phyloP scores from a whole-genome alignment of 306 rosid genomes.

The Quercus bicolor region DNA sequence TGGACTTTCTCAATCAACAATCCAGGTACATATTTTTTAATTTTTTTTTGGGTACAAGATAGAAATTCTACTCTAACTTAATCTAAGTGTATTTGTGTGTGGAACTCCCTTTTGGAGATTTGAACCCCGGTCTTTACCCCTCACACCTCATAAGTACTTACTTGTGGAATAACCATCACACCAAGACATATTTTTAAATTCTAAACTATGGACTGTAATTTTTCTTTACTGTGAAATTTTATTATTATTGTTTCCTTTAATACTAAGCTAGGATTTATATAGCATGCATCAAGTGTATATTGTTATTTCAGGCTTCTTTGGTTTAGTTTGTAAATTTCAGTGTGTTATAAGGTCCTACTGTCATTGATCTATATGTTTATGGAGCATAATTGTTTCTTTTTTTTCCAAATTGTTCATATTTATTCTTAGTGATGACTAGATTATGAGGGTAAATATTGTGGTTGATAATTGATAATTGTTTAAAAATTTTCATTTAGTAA shows the following conservation, averaged over 20 bases:
- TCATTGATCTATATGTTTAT: background rate
- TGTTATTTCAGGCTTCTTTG: background rate
- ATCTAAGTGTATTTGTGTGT: no score
- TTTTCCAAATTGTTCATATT: background rate
- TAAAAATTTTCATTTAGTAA: no score
- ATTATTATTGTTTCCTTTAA: background rate
- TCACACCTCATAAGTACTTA: no score
- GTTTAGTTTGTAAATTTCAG: background rate
- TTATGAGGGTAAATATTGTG: background rate
- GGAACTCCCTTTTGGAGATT: no score
- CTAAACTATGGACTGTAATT: background rate
- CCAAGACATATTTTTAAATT: background rate
- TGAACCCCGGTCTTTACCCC: no score
- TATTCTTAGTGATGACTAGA: background rate
- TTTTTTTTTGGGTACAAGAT: no score
- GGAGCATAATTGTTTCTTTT: background rate
- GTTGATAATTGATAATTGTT: background rate
- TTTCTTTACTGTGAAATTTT: background rate
- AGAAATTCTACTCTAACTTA: no score
- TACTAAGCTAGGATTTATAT: background rate
- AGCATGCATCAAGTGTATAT: background rate
- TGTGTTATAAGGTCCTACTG: background rate
- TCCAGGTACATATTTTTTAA: constrained; percentile 52
- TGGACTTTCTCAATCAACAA: constrained; percentile 14
- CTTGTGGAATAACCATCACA: no score